A percentile compares a stretch with the other conserved stretches of the same genome.
Conservation (phyloP, 208 protist species). For the Crithidia thermophila region DNA sequence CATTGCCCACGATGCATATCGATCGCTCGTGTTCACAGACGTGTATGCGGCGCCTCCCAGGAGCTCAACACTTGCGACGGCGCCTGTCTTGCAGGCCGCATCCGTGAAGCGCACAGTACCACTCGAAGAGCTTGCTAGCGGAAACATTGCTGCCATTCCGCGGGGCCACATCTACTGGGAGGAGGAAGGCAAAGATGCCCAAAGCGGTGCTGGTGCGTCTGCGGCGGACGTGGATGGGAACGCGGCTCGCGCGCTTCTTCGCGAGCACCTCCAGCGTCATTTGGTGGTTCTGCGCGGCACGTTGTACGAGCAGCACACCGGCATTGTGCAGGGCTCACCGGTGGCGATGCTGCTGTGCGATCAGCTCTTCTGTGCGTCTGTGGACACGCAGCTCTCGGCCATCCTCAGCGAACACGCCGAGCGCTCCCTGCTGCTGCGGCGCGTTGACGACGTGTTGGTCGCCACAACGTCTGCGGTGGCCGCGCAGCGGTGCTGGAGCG, state of each 20-base stretch:
- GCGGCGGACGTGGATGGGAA: slow-evolving; percentile 15
- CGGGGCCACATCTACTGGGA: slow-evolving; percentile 50
- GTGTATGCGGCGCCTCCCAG: background rate
- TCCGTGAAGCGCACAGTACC: slow-evolving; percentile 36
- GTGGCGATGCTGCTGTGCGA: slow-evolving; percentile 84
- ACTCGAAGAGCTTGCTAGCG: slow-evolving; percentile 9
- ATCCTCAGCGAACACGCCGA: slow-evolving; percentile 43
- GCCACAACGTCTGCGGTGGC: slow-evolving; percentile 57
- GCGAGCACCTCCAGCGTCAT: slow-evolving; percentile 51
- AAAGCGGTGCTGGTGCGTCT: background rate
- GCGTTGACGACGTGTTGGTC: slow-evolving; percentile 81
- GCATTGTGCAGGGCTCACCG: slow-evolving; percentile 75
- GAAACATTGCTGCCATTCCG: slow-evolving; percentile 41
- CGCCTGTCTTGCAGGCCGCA: too few relatives aligned
- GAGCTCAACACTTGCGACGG: background rate
- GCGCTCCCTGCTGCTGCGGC: slow-evolving; percentile 59
- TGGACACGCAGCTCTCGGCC: slow-evolving; percentile 30
- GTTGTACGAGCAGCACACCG: slow-evolving; percentile 49
- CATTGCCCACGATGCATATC: slow-evolving; percentile 53
- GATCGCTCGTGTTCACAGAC: slow-evolving; percentile 30
- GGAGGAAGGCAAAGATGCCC: slow-evolving; percentile 15
- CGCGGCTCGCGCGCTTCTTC: slow-evolving; percentile 39
- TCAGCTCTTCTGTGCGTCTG: slow-evolving; percentile 37
- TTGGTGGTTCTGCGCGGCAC: slow-evolving; percentile 43
- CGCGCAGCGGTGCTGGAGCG: slow-evolving; percentile 42